Percentiles rank a stretch among this genome's conserved stretches.
Conservation (phyloP, 2,329 filamentous ascomycete genomes). For the Metarhizium robertsii region DNA sequence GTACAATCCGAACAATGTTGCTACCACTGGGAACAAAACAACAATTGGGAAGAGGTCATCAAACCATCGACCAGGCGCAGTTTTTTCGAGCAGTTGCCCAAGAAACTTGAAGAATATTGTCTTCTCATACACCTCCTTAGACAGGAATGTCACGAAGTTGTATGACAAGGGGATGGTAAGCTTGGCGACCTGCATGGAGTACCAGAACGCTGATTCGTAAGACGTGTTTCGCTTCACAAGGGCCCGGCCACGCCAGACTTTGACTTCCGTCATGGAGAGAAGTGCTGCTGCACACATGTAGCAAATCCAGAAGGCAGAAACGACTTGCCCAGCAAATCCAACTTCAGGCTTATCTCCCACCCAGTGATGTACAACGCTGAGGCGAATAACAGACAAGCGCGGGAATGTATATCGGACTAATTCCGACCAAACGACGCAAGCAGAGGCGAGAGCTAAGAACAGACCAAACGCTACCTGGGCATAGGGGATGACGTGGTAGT, state of each 20-base stretch:
- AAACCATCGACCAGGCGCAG: constrained; percentile 72
- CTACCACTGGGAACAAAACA: constrained; percentile 74
- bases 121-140: constrained; percentile 58
- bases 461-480: constrained; percentile 55
- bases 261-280: constrained; percentile 80
- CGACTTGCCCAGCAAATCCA: constrained; percentile 76
- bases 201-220: constrained; percentile 91
- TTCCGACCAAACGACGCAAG: constrained; percentile 88
- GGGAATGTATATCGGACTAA: constrained; percentile 75
- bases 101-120: constrained; percentile 86
- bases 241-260: constrained; percentile 94
- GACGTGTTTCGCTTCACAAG: constrained; percentile 87
- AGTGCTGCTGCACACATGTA: constrained; percentile 95
- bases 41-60: constrained; percentile 83
- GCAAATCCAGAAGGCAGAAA: constrained; percentile 78
- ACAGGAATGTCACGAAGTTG: constrained; percentile 91
- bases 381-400: constrained; percentile 59
- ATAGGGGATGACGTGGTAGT: constrained; percentile 65
- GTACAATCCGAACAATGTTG: constrained; percentile 84
- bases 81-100: constrained; percentile 74
- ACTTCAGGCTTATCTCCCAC: constrained; percentile 63
- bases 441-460: constrained; percentile 64
- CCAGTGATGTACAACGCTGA: constrained; percentile 67
- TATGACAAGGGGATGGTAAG: constrained; percentile 88
- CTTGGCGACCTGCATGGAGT: constrained; percentile 83